Base-by-base conservation (phyloP, 2,329 filamentous ascomycete species). In the Cordyceps cicadae region DNA sequence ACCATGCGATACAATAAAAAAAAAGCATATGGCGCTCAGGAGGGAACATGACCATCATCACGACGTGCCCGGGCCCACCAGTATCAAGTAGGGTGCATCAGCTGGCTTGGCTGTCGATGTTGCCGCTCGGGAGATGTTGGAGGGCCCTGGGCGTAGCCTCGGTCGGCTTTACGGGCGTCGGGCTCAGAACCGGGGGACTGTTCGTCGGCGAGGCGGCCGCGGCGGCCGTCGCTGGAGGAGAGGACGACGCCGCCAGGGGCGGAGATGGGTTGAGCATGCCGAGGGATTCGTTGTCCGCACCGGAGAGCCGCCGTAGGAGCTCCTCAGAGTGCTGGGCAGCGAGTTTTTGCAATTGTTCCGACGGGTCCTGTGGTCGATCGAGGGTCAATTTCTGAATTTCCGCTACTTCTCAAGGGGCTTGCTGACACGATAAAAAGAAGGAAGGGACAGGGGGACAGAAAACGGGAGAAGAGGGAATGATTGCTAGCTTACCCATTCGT, bases 401-500 rank as follows among this genome's bases (percentile, higher is more conserved):
- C 12, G 11, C 34, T 29, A 29, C 5, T 37, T 11, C 34, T 14
- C 6, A 14, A 37, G 34, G 9, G 29, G 29, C 29, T 29, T 29
- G 29, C 29, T 3, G 29, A 29, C 6, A 8, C 5, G 6, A 29
- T 29, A 29, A 29, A 29, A 7, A 37, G 24, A 37, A 37, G 34
- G 34, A 37, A 37, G 9, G 29, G 29, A 5, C 2, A 14, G 4
- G 12, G 34, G 11, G 12, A 37, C 9, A 11, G 11, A 11, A 29
- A 37, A 37, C 9, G 34, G 11, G 34, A 29, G 5, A 37, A 11
- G 34, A 37, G 34, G 34, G 14, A 9, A 37, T 37, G 29, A 29
- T 37, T 5, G 34, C 8, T 37, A 14, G 11, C 90, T 88, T 91
- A 96, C 92, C 93, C 93, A 97, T 74, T 96, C 90, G 71, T 85